These are phyloP conservation scores for Begonia masoniana DNA, from an alignment of 306 rosid species.

Conservation along the genomic window DNA sequence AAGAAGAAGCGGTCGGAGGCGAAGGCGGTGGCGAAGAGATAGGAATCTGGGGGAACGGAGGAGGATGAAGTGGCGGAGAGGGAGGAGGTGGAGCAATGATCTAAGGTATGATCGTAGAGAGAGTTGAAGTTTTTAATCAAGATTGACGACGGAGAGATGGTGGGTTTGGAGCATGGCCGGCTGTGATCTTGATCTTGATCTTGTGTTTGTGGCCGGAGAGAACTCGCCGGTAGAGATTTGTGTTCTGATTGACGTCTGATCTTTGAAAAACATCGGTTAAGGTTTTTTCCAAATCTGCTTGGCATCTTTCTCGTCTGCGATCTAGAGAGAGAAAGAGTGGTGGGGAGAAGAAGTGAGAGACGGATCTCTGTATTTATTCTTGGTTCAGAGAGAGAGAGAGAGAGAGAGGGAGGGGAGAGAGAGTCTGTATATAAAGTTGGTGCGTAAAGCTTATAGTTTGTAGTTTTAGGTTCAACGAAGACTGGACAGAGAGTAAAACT, in stretches of 20 bases:
- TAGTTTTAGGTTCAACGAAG: too few relatives aligned
- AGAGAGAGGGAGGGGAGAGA: too few relatives aligned
- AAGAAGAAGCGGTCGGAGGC: conserved; percentile 90
- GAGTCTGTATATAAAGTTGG: too few relatives aligned
- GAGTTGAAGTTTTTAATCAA: conserved; percentile 69
- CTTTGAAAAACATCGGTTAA: conserved; percentile 59
- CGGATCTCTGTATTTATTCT: too few relatives aligned
- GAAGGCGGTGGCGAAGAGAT: conserved; percentile 52
- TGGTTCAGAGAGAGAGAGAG: too few relatives aligned
- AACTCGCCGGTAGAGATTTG: conserved; percentile 18
- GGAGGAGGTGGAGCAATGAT: conserved; percentile 20
- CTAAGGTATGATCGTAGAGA: conserved; percentile 45
- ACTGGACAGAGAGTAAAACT: too few relatives aligned
- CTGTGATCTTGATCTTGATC: conserved; percentile 13
- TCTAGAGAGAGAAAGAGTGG: neutral
- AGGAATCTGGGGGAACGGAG: conserved; percentile 8
- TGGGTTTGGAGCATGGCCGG: conserved; percentile 12
- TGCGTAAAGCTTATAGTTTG: too few relatives aligned
- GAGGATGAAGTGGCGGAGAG: conserved; percentile 16
- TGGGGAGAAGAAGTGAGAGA: too few relatives aligned
- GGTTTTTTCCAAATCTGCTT: conserved; percentile 27
- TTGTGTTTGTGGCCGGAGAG: conserved; percentile 7
- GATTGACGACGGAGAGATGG: conserved; percentile 13
- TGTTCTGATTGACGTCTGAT: conserved; percentile 21
- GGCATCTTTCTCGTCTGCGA: conserved; percentile 21